A percentile compares a stretch with the other conserved stretches of the same genome.
phyloP scores from a whole-genome alignment of 257 asterid species.

The Hygrophila difformis region DNA sequence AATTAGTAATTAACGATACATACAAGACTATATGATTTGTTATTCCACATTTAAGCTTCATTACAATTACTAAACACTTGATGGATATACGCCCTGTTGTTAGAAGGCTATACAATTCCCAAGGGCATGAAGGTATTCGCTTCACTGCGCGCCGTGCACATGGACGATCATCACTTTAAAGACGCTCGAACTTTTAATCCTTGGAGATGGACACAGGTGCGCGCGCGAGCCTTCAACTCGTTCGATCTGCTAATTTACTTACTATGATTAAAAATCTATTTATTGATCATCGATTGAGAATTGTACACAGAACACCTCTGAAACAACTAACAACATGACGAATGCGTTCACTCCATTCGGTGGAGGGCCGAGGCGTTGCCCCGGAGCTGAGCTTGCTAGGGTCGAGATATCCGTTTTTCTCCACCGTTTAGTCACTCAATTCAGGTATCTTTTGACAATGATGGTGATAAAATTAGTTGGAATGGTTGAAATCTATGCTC shows the following conservation, averaged over 20 bases:
- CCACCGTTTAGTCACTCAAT: conserved; percentile 79
- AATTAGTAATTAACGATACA: too few relatives aligned
- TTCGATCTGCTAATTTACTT: too few relatives aligned
- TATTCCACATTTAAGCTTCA: too few relatives aligned
- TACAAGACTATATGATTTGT: too few relatives aligned
- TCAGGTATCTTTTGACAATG: conserved; percentile 34
- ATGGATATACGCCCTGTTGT: too few relatives aligned
- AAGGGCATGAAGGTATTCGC: conserved; percentile 88
- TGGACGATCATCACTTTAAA: conserved; percentile 62
- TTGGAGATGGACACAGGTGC: conserved; percentile 98
- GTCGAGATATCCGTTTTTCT: conserved; percentile 92
- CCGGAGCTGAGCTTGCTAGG: conserved; percentile 93
- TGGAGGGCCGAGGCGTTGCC: conserved; percentile 98
- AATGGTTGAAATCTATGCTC: background rate
- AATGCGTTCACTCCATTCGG: conserved; percentile 77
- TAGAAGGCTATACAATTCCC: conserved; percentile 63
- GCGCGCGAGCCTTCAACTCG: too few relatives aligned
- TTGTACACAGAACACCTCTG: conserved; percentile 33
- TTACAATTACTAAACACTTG: too few relatives aligned
- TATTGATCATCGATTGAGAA: too few relatives aligned
- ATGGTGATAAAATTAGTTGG: background rate
- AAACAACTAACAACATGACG: conserved; percentile 17
- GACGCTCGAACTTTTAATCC: conserved; percentile 95
- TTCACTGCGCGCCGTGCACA: conserved; percentile 84
- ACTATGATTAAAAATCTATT: too few relatives aligned